phyloP scores from a whole-genome alignment of 257 asterid genomes.

The Ligustrum vulgare region DNA sequence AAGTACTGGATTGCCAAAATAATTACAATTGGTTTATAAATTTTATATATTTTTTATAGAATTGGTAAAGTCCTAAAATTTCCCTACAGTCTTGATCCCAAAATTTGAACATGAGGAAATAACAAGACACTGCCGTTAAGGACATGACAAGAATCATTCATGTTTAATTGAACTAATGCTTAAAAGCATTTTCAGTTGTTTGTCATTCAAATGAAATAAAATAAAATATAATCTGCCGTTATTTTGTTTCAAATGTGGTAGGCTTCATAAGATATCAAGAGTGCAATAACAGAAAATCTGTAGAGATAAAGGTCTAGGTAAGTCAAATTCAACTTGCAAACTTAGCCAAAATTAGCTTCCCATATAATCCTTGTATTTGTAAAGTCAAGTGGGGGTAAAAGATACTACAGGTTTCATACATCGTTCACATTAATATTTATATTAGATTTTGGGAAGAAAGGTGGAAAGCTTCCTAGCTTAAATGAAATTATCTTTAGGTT shows the following conservation, averaged over 20 bases:
- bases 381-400: constrained; percentile 9
- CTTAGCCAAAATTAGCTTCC: background rate
- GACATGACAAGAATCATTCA: constrained; percentile 5
- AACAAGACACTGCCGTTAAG: background rate
- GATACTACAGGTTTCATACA: background rate
- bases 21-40: background rate
- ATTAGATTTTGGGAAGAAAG: background rate
- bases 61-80: background rate
- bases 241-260: constrained; percentile 1
- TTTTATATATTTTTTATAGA: background rate
- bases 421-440: background rate
- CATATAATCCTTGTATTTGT: background rate
- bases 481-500: constrained; percentile 6
- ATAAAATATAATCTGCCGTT: background rate
- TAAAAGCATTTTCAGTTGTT: background rate
- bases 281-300: background rate
- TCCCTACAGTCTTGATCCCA: constrained; percentile 1
- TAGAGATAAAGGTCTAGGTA: constrained; percentile 6
- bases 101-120: constrained; percentile 11
- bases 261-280: constrained; percentile 10
- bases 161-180: background rate
- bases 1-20: constrained; percentile 7
- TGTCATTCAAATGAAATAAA: background rate
- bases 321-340: background rate
- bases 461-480: background rate